Evolutionary conservation across 176 grass and related monocot genomes (phyloP), one percentile per base, ranked within the genome.

Genomic region (Eremochloa ophiuroides): DNA sequence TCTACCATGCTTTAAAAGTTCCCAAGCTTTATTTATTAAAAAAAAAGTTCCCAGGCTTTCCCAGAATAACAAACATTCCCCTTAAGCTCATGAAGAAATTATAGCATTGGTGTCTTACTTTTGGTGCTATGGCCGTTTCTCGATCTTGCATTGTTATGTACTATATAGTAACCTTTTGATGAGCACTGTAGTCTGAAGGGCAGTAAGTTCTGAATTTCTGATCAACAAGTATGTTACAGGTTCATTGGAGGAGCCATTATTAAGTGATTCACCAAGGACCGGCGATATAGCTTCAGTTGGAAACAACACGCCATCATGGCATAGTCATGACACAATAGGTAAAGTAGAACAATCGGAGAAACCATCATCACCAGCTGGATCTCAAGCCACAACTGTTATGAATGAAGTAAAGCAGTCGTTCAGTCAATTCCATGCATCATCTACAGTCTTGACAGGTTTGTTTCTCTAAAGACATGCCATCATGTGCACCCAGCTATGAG

Each of bases 141-240:
- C 9, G 5, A 81, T 17, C 14, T 20, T 33, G 11, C 23, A 65
- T 39, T 41, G n/a, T 43, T 66, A 29, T 0, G 7, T n/a, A 69
- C 17, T 59, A 26, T 33, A 68, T 42, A 42, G 5, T 38, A 75
- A 74, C 13, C 56, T 11, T 40, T 51, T 15, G 16, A 7, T 66
- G 62, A 23, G 58, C 35, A 59, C 10, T 60, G 27, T 31, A 43
- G 10, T 33, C 17, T 75, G 3, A 53, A 84, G 10, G 43, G 23
- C 55, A 53, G 59, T 30, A 66, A 40, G n/a, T n/a, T 28, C n/a
- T 58, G 18, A 66, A 73, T 7, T 46, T 12, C 67, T 85, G 16
- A 81, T 55, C 62, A 81, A 76, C 62, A 55, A 70, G 29, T 20
- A 76, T n/a, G n/a, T 55, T 81, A 23, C 82, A 89, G 82, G 53